Evolutionary conservation across 2,329 filamentous ascomycete genomes (phyloP).

Genomic region (Cercospora sesami): DNA sequence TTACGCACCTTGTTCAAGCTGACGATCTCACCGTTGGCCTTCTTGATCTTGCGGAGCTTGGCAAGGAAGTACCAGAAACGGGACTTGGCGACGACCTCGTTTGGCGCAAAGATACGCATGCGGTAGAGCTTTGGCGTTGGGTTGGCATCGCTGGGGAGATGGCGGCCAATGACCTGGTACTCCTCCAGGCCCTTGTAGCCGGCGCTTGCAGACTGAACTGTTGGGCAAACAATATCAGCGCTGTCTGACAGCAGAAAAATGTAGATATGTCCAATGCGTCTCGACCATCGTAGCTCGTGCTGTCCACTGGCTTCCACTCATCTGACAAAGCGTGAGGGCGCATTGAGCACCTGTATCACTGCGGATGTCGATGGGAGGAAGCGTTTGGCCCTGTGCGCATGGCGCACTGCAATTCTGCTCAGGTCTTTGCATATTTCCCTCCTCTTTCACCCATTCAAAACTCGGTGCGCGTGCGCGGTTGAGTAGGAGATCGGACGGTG

Average conservation of each 20-base stretch:
- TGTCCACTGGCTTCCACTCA: slow-evolving; percentile 6
- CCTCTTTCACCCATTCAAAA: slow-evolving; percentile 33
- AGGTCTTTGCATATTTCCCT: slow-evolving; percentile 23
- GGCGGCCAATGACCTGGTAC: slow-evolving; percentile 99
- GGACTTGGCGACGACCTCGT: slow-evolving; percentile 97
- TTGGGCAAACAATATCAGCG: slow-evolving; percentile 37
- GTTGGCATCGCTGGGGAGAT: slow-evolving; percentile 96
- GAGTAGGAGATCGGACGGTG: slow-evolving; percentile 25
- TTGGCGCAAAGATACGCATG: slow-evolving; percentile 99
- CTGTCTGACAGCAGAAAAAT: slow-evolving; percentile 14
- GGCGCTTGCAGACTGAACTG: slow-evolving; percentile 62
- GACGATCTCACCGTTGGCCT: slow-evolving; percentile 99
- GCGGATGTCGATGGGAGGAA: background rate
- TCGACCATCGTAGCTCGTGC: slow-evolving; percentile 18
- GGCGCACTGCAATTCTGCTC: slow-evolving; percentile 18
- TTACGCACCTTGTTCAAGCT: slow-evolving; percentile 81
- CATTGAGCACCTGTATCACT: background rate
- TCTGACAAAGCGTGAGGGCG: background rate
- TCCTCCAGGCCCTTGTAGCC: slow-evolving; percentile 72
- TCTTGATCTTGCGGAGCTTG: slow-evolving; percentile 99
- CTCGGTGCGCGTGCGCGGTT: slow-evolving; percentile 18
- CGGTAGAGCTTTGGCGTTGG: slow-evolving; percentile 98
- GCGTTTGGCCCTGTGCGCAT: slow-evolving; percentile 4
- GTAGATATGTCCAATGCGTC: slow-evolving; percentile 10
- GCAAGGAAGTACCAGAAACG: slow-evolving; percentile 99